Conservation (phyloP, 345 rosid species). For the Murraya koenigii region DNA sequence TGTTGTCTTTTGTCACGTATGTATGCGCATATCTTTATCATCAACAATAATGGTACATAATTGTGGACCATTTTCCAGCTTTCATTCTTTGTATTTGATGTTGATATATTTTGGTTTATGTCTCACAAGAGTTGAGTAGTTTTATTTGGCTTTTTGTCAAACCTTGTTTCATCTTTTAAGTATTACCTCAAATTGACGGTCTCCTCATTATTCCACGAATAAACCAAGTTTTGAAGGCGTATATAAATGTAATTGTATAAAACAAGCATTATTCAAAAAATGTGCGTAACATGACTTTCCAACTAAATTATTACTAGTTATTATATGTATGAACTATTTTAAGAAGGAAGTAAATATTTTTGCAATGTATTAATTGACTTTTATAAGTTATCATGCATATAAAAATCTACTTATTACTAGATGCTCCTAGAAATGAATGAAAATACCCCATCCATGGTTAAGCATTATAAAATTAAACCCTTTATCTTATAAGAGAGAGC, state of each 20-base stretch:
- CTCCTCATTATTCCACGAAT: background rate
- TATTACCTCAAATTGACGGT: background rate
- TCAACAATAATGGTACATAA: background rate
- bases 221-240: background rate
- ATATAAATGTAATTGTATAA: background rate
- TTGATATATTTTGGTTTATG: background rate
- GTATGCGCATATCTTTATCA: background rate
- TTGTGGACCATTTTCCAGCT: constrained; percentile 3
- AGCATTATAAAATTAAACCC: background rate
- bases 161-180: background rate
- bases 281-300: background rate
- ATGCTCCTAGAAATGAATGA: background rate
- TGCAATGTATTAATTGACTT: background rate
- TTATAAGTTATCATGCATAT: background rate
- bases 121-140: background rate
- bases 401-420: no score
- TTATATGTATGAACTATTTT: background rate
- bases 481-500: background rate
- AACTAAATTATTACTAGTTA: background rate
- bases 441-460: background rate
- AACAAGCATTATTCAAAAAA: background rate
- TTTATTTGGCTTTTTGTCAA: background rate
- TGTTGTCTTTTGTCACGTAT: background rate
- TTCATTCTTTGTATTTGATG: background rate
- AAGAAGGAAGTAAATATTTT: background rate